Percentiles rank a stretch among this genome's conserved stretches.
phyloP scores from a whole-genome alignment of 768 basidiomycete genomes.

The Crucibulum laeve region DNA sequence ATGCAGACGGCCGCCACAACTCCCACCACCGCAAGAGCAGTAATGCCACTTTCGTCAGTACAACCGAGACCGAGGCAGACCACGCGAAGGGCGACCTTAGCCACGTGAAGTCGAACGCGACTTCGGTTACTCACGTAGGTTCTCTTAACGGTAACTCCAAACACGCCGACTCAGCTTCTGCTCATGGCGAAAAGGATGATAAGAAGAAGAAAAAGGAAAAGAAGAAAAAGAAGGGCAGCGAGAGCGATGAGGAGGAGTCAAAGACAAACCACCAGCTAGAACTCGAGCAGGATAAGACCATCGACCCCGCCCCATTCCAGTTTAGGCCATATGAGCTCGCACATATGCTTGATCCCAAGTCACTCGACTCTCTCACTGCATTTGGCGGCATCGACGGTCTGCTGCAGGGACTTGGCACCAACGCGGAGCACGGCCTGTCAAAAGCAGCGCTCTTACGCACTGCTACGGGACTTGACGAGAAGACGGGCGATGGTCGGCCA shows the following conservation, averaged over 20 bases:
- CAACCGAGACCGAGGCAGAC: slow-evolving; percentile 51
- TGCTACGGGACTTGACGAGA: slow-evolving; percentile 7
- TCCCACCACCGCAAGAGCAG: slow-evolving; percentile 54
- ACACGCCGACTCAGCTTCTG: slow-evolving; percentile 15
- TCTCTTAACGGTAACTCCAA: slow-evolving; percentile 13
- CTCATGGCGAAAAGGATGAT: slow-evolving; percentile 10
- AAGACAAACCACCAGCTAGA: slow-evolving; percentile 28
- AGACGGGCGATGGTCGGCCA: slow-evolving; percentile 14
- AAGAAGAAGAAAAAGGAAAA: slow-evolving; percentile 20
- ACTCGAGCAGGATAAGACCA: slow-evolving; percentile 30
- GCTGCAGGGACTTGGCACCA: slow-evolving; percentile 70
- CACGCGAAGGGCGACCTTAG: slow-evolving; percentile 25
- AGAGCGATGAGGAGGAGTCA: slow-evolving; percentile 18
- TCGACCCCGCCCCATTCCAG: slow-evolving; percentile 67
- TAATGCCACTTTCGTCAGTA: slow-evolving; percentile 48
- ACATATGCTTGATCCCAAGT: slow-evolving; percentile 87
- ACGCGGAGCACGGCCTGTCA: slow-evolving; percentile 44
- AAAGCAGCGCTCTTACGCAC: slow-evolving; percentile 7
- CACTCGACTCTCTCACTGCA: slow-evolving; percentile 52
- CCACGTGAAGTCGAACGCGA: slow-evolving; percentile 34
- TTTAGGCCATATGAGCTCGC: slow-evolving; percentile 77
- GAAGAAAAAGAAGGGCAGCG: slow-evolving; percentile 16
- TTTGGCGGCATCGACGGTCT: slow-evolving; percentile 73
- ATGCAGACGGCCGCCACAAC: slow-evolving; percentile 22
- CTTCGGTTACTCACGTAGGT: slow-evolving; percentile 28